phyloP scores from a whole-genome alignment of 1,284 basidiomycete species.

The Apiotrichum laibachii region DNA sequence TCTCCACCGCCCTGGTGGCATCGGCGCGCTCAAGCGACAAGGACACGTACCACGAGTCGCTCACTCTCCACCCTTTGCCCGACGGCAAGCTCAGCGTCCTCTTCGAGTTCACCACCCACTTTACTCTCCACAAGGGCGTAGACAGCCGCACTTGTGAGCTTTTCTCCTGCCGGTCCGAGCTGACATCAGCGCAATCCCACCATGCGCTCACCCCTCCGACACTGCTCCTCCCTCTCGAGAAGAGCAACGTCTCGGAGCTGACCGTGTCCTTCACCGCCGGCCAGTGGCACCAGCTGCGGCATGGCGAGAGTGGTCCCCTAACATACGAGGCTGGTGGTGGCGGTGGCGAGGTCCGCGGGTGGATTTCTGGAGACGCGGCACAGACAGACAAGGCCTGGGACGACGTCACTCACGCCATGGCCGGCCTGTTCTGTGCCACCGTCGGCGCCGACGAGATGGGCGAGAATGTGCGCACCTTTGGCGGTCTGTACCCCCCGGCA shows the following conservation, averaged over 20 bases:
- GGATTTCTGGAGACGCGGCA: slow-evolving; percentile 57
- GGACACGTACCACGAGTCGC: slow-evolving; percentile 58
- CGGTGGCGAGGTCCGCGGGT: slow-evolving; percentile 86
- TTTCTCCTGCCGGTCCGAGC: neutral
- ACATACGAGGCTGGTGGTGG: slow-evolving; percentile 66
- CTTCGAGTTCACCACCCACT: slow-evolving; percentile 76
- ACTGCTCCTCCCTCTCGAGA: slow-evolving; percentile 77
- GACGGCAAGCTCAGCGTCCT: slow-evolving; percentile 80
- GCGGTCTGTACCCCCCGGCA: slow-evolving; percentile 59
- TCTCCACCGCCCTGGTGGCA: slow-evolving; percentile 5
- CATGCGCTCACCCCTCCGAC: slow-evolving; percentile 80
- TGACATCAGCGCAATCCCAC: slow-evolving; percentile 62
- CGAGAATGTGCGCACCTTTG: slow-evolving; percentile 50
- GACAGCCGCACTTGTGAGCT: slow-evolving; percentile 6
- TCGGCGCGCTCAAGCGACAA: neutral
- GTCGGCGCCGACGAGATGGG: slow-evolving; percentile 64
- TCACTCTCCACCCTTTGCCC: slow-evolving; percentile 68
- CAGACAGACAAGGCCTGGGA: slow-evolving; percentile 71
- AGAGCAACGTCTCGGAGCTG: slow-evolving; percentile 79
- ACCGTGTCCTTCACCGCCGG: slow-evolving; percentile 85
- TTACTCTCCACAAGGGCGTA: slow-evolving; percentile 37
- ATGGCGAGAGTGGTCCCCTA: slow-evolving; percentile 64
- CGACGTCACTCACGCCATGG: slow-evolving; percentile 79
- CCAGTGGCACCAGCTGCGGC: slow-evolving; percentile 82
- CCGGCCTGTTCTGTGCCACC: slow-evolving; percentile 84